These are phyloP conservation scores for Penicillium salamii DNA, from an alignment of 495 filamentous ascomycete species.

Conservation along the genomic window DNA sequence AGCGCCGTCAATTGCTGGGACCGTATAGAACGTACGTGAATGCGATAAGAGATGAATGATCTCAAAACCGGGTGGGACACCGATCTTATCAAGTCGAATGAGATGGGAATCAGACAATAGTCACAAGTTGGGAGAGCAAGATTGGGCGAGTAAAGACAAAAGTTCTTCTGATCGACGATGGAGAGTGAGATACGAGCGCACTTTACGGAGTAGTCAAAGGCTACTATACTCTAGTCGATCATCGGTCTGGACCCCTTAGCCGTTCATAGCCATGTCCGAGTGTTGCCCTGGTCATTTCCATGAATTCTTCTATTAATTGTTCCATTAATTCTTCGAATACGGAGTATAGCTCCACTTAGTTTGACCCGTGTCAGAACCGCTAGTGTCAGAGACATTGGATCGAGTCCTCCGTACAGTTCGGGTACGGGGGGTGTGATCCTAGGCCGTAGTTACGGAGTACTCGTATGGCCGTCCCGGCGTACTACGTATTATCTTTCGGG, in stretches of 20 bases:
- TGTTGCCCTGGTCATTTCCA: neutral
- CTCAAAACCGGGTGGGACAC: too few relatives aligned
- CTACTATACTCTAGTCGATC: slow-evolving; percentile 11
- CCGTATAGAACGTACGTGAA: too few relatives aligned
- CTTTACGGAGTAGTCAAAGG: neutral
- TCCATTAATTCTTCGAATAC: neutral
- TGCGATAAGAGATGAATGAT: neutral
- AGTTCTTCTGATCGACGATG: slow-evolving; percentile 10
- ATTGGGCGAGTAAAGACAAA: slow-evolving; percentile 14
- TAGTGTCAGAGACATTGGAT: neutral
- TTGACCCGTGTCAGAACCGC: too few relatives aligned
- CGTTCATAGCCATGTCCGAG: neutral
- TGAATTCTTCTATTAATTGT: neutral
- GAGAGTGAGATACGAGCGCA: slow-evolving; percentile 9
- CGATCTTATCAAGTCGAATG: slow-evolving; percentile 8
- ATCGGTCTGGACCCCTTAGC: slow-evolving; percentile 9
- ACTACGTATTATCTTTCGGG: too few relatives aligned
- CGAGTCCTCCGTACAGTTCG: too few relatives aligned
- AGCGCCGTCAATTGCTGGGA: neutral
- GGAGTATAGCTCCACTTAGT: neutral
- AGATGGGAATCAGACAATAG: neutral
- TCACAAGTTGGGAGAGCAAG: slow-evolving; percentile 4
- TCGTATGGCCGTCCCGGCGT: too few relatives aligned
- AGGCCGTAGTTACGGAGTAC: too few relatives aligned
- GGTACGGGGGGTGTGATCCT: too few relatives aligned